Conservation (phyloP, 768 basidiomycete genomes). For the Hysterangium stoloniferum region DNA sequence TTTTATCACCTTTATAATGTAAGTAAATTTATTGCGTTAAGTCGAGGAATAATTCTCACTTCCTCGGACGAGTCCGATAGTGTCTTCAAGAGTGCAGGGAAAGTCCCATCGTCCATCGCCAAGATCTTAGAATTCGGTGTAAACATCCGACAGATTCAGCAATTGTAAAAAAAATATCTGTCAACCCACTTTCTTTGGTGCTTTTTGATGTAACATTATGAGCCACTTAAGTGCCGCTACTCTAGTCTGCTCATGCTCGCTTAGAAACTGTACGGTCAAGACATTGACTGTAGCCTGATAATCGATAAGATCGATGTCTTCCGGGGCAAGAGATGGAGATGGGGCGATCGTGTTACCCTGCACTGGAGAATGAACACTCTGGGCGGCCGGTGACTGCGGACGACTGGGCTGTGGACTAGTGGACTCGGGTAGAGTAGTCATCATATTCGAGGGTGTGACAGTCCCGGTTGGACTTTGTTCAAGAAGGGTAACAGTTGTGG, state of each 20-base stretch:
- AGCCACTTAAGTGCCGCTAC: slow-evolving; percentile 97
- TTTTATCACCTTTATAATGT: slow-evolving; percentile 84
- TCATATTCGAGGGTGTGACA: not conserved
- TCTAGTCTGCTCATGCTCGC: slow-evolving; percentile 93
- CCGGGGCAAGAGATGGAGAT: slow-evolving; percentile 22
- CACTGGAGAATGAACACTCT: slow-evolving; percentile 16
- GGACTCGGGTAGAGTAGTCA: slow-evolving; percentile 12
- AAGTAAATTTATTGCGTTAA: too few relatives aligned
- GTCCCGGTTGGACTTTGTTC: not conserved
- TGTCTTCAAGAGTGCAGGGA: slow-evolving; percentile 91
- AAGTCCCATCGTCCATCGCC: slow-evolving; percentile 94
- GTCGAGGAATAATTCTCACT: too few relatives aligned
- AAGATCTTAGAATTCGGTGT: slow-evolving; percentile 53
- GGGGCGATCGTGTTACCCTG: slow-evolving; percentile 17
- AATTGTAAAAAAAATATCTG: not conserved
- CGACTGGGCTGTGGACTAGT: slow-evolving; percentile 32
- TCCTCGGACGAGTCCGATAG: slow-evolving; percentile 96
- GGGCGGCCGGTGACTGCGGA: slow-evolving; percentile 49
- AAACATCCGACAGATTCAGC: not conserved
- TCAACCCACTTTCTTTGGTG: slow-evolving; percentile 75
- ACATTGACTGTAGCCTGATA: slow-evolving; percentile 91
- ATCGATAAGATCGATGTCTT: slow-evolving; percentile 74
- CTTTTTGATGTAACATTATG: slow-evolving; percentile 97
- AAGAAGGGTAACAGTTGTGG: slow-evolving; percentile 1
- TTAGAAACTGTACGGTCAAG: slow-evolving; percentile 87